Percentiles rank a stretch among this genome's conserved stretches.
phyloP scores from a whole-genome alignment of 2,329 filamentous ascomycete species.

The Cladosporium sp. region DNA sequence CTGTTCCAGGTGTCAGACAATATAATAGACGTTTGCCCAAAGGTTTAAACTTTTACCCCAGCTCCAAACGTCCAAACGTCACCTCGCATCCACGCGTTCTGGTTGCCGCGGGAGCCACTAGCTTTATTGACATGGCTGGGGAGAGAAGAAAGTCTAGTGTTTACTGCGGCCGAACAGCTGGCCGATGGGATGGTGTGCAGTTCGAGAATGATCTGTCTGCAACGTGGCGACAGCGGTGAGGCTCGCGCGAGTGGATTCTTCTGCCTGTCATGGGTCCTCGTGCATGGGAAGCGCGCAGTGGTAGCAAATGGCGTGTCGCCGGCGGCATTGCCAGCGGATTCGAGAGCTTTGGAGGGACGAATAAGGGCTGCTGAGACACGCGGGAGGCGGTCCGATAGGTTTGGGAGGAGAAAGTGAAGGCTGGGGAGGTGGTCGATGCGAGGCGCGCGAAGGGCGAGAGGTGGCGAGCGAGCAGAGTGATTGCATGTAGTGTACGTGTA shows the following conservation, averaged over 20 bases:
- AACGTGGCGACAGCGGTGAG: constrained; percentile 16
- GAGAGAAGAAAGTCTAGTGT: neutral
- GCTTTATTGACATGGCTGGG: constrained; percentile 13
- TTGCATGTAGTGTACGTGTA: neutral
- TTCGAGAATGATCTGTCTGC: neutral
- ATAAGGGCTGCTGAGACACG: constrained; percentile 9
- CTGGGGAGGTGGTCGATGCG: constrained; percentile 2
- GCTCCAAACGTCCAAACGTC: constrained; percentile 1
- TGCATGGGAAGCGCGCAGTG: constrained; percentile 14
- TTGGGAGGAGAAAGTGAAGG: neutral
- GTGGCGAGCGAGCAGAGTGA: neutral
- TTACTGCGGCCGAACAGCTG: constrained; percentile 3
- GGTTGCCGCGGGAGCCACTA: constrained; percentile 15
- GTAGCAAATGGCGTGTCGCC: constrained; percentile 15
- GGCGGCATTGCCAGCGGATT: neutral
- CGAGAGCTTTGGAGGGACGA: neutral
- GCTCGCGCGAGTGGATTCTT: constrained; percentile 2
- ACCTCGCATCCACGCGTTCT: constrained; percentile 6
- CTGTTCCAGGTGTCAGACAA: neutral
- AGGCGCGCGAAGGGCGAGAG: constrained; percentile 6
- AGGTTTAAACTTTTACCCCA: neutral
- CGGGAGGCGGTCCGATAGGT: constrained; percentile 11
- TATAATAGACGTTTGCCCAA: neutral
- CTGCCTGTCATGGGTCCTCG: neutral
- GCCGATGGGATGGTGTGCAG: neutral